Percentiles rank a stretch among this genome's conserved stretches.
Evolutionary conservation across 495 filamentous ascomycete species (phyloP).

Genomic region (Neurospora discreta): DNA sequence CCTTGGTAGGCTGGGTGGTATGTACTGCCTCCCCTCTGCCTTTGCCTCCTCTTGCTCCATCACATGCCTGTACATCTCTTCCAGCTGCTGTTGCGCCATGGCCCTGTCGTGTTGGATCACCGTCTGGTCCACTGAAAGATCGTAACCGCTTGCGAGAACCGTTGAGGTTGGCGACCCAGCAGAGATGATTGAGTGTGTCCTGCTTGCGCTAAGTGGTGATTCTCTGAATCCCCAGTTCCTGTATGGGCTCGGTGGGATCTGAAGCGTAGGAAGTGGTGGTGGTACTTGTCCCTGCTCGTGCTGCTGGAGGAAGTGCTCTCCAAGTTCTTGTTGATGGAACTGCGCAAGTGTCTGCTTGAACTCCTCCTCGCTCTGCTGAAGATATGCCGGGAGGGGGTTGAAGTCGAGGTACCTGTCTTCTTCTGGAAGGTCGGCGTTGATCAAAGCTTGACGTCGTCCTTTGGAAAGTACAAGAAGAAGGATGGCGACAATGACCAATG

Average conservation of each 20-base stretch:
- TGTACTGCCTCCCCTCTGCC: conserved; percentile 28
- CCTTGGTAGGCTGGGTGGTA: conserved; percentile 19
- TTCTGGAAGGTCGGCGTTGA: conserved; percentile 18
- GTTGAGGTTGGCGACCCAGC: conserved; percentile 35
- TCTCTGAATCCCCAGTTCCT: conserved; percentile 31
- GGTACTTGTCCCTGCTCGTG: conserved; percentile 6
- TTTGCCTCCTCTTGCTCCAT: conserved; percentile 79
- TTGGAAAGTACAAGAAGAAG: conserved; percentile 46
- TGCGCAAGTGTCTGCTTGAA: conserved; percentile 13
- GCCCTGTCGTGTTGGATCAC: conserved; percentile 62
- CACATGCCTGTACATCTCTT: conserved; percentile 81
- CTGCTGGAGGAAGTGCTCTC: conserved; percentile 1
- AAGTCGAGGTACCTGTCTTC: conserved; percentile 9
- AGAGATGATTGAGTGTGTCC: conserved; percentile 39
- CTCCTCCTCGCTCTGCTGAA: conserved; percentile 26
- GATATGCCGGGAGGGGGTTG: conserved; percentile 21
- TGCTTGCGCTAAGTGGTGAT: conserved; percentile 33
- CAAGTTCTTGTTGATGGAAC: neutral
- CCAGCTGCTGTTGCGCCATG: conserved; percentile 67
- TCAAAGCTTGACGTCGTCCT: conserved; percentile 29
- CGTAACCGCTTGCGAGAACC: conserved; percentile 27
- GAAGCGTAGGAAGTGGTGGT: neutral
- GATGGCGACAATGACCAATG: conserved; percentile 54
- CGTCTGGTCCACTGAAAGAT: conserved; percentile 54
- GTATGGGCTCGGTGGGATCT: conserved; percentile 22